phyloP scores from a whole-genome alignment of 306 rosid genomes.

The Vigna nakashimae region DNA sequence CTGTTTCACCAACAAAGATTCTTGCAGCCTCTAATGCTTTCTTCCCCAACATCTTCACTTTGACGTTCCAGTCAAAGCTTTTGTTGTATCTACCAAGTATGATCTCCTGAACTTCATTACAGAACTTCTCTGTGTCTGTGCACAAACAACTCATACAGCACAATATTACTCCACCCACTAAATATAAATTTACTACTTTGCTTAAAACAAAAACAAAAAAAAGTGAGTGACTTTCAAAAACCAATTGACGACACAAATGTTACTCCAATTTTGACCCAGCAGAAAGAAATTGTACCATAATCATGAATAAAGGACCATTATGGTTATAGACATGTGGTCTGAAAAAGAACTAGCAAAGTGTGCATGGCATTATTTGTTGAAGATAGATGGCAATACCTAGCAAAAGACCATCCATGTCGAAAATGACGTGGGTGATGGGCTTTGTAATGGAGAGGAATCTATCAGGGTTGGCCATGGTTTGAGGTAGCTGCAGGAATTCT shows the following conservation, averaged over 20 bases:
- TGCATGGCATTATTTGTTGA: not conserved
- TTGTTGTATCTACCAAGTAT: constrained; percentile 80
- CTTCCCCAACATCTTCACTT: constrained; percentile 93
- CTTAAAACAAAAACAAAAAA: not conserved
- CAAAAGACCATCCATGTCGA: constrained; percentile 98
- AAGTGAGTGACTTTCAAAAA: not conserved
- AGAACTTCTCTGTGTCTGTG: constrained; percentile 88
- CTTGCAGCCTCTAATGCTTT: constrained; percentile 91
- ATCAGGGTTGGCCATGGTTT: constrained; percentile 62
- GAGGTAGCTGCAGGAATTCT: not conserved
- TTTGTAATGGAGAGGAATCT: constrained; percentile 39
- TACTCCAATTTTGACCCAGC: too few species aligned
- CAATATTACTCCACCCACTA: not conserved
- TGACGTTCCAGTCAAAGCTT: constrained; percentile 88
- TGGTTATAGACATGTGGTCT: not conserved
- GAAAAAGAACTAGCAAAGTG: not conserved
- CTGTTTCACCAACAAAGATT: constrained; percentile 80
- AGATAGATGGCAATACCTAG: constrained; percentile 60
- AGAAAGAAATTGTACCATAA: too few species aligned
- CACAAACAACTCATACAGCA: not conserved
- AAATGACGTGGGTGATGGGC: constrained; percentile 70
- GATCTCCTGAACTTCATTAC: constrained; percentile 81
- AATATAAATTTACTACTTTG: not conserved
- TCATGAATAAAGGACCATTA: too few species aligned
- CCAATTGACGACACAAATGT: not conserved